Evolutionary conservation across 2,329 filamentous ascomycete genomes (phyloP), one percentile per base, ranked within the genome.

Genomic region (Ascochyta lentis): DNA sequence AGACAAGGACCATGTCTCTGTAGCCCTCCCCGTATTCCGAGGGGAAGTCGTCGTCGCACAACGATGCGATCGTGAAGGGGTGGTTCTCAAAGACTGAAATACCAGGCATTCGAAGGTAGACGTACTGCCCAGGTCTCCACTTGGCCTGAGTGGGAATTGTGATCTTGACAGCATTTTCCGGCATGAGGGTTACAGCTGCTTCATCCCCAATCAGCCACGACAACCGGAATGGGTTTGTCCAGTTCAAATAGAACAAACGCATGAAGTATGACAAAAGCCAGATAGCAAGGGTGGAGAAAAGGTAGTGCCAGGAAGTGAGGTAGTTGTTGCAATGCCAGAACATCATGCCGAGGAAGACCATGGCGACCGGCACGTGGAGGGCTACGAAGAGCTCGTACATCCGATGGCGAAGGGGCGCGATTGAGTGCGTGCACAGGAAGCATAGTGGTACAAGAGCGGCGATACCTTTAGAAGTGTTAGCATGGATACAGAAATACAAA

Each of bases 241-340:
- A 98, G 77, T 97, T 97, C 58, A 96, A 83, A 63, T 93, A 96
- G 77, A 91, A 91, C 2, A 96, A 71, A 15, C 94, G 86, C 65
- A 88, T 77, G 24, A 87, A 67, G 71, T 95, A 92, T 48, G 91
- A 95, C 6, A 89, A 65, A 1, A 84, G 78, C 88, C 92, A 95
- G 59, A 97, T 91, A 39, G 79, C 90, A 23, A 93, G 76, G 0
- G 91, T 95, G 1, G 91, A 86, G 68, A 86, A 96, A 2, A 98
- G 84, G 69, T 97, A 98, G 69, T 86, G 82, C 93, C 93, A 97
- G 0, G 93, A 96, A 50, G 88, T 88, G 34, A 97, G 83, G 65
- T 90, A 96, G 76, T 97, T 96, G 76, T 93, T 90, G 67, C 91
- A 95, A 75, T 98, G 94, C 94, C 94, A 98, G 78, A 98, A 96